A percentile compares a stretch with the other conserved stretches of the same genome.
These are phyloP conservation scores for Coniosporium tulheliwenetii DNA, from an alignment of 2,329 filamentous ascomycete species.

Conservation along the genomic window DNA sequence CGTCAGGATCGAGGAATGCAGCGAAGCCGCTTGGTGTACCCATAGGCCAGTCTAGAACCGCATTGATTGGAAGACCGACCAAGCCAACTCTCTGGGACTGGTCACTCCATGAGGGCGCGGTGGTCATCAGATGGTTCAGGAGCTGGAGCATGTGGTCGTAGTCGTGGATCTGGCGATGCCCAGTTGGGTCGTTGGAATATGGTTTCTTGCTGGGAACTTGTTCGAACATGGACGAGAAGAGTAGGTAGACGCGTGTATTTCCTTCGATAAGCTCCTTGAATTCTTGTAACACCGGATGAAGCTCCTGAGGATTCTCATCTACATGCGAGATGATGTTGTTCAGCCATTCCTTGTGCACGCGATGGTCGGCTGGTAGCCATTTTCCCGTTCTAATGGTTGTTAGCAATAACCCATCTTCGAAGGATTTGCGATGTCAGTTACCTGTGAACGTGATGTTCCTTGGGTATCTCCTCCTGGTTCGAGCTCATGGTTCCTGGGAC, in stretches of 20 bases:
- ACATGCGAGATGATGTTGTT: conserved; percentile 38
- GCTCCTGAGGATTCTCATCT: conserved; percentile 31
- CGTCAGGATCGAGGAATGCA: conserved; percentile 35
- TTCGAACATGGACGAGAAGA: conserved; percentile 51
- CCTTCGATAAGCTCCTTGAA: conserved; percentile 51
- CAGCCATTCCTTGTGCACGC: conserved; percentile 49
- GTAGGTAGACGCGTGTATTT: conserved; percentile 49
- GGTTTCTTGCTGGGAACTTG: conserved; percentile 46
- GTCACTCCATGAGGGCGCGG: conserved; percentile 4
- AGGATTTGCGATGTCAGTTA: conserved; percentile 12
- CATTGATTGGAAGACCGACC: conserved; percentile 41
- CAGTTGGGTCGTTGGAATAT: conserved; percentile 47
- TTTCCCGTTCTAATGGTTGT: conserved; percentile 28
- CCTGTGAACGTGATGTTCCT: conserved; percentile 30
- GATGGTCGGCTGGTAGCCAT: conserved; percentile 50
- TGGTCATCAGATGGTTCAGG: conserved; percentile 30
- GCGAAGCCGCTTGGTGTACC: conserved; percentile 36
- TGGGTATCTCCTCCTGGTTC: conserved; percentile 36
- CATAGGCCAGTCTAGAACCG: conserved; percentile 45
- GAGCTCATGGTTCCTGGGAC: not conserved
- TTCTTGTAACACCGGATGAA: conserved; percentile 46
- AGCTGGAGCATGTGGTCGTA: conserved; percentile 51
- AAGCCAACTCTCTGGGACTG: conserved; percentile 16
- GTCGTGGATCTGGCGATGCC: conserved; percentile 46
- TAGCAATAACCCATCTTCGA: not conserved